Evolutionary conservation across 2,329 filamentous ascomycete genomes (phyloP).

Genomic region (Sphaerulina musiva): DNA sequence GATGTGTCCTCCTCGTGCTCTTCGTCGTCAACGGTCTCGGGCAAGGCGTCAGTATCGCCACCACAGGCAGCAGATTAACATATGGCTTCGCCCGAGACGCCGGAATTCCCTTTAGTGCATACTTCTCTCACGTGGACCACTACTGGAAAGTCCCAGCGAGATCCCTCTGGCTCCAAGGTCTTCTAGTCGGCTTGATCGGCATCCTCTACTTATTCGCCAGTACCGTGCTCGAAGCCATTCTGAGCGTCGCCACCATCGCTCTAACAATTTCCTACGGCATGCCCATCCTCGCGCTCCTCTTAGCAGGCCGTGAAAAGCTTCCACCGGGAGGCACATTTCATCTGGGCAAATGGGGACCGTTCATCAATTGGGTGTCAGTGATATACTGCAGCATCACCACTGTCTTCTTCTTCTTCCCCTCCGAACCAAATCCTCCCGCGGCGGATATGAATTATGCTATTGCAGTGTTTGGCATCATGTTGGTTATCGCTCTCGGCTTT

Average conservation of each 20-base stretch:
- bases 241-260: slow-evolving; percentile 39
- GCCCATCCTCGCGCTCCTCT: slow-evolving; percentile 34
- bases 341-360: slow-evolving; percentile 36
- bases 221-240: slow-evolving; percentile 40
- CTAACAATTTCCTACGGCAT: slow-evolving; percentile 41
- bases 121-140: slow-evolving; percentile 37
- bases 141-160: slow-evolving; percentile 50
- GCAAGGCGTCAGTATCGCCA: slow-evolving; percentile 50
- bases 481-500: slow-evolving; percentile 46
- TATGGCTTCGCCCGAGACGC: slow-evolving; percentile 28
- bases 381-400: slow-evolving; percentile 49
- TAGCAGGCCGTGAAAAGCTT: slow-evolving; percentile 48
- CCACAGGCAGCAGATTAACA: slow-evolving; percentile 25
- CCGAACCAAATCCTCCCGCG: slow-evolving; percentile 39
- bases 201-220: slow-evolving; percentile 40
- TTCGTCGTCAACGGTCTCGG: slow-evolving; percentile 53
- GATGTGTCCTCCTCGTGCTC: slow-evolving; percentile 42
- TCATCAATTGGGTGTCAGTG: slow-evolving; percentile 41
- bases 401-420: slow-evolving; percentile 52
- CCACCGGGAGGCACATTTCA: slow-evolving; percentile 40
- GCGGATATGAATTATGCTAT: slow-evolving; percentile 55
- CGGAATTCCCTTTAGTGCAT: slow-evolving; percentile 25
- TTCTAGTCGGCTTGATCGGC: slow-evolving; percentile 45
- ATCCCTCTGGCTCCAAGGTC: slow-evolving; percentile 48
- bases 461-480: slow-evolving; percentile 51